A percentile compares a stretch with the other conserved stretches of the same genome.
phyloP scores from a whole-genome alignment of 208 protist genomes.

The Acanthamoeba healyi region DNA sequence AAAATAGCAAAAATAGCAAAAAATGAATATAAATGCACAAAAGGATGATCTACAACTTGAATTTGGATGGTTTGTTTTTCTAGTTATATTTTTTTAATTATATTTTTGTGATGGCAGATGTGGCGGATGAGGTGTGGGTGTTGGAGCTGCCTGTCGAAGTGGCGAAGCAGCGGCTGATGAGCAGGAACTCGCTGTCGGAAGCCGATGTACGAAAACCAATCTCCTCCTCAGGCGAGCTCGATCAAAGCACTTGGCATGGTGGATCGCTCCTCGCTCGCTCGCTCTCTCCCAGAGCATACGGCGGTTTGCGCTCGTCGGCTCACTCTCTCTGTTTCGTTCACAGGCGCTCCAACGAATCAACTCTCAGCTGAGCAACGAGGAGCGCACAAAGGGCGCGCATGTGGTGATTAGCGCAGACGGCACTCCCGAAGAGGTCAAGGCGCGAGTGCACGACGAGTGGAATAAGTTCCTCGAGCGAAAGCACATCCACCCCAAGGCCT shows the following conservation, averaged over 20 bases:
- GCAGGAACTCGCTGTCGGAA: background rate
- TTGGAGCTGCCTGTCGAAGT: background rate
- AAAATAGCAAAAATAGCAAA: too few relatives aligned
- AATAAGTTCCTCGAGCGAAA: background rate
- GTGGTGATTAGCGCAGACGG: background rate
- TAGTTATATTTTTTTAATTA: too few relatives aligned
- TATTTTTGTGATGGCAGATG: background rate
- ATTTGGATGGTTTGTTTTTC: too few relatives aligned
- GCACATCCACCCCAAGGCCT: background rate
- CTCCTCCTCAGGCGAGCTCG: too few relatives aligned
- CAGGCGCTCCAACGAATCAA: conserved; percentile 8
- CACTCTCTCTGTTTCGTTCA: background rate
- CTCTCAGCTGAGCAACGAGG: conserved; percentile 39
- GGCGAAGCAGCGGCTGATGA: conserved; percentile 41
- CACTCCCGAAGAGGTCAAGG: background rate
- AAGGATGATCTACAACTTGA: too few relatives aligned
- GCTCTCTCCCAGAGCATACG: too few relatives aligned
- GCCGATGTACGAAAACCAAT: background rate
- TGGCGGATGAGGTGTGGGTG: conserved; percentile 26
- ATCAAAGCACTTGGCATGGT: too few relatives aligned
- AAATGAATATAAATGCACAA: too few relatives aligned
- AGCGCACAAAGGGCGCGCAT: conserved; percentile 3
- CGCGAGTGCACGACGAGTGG: conserved; percentile 8
- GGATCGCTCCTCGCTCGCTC: background rate
- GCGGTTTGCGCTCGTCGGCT: too few relatives aligned